Percentiles rank a stretch among this genome's conserved stretches.
Evolutionary conservation across 164 flowering plant genomes (phyloP).

Genomic region (Euptelea pleiosperma): DNA sequence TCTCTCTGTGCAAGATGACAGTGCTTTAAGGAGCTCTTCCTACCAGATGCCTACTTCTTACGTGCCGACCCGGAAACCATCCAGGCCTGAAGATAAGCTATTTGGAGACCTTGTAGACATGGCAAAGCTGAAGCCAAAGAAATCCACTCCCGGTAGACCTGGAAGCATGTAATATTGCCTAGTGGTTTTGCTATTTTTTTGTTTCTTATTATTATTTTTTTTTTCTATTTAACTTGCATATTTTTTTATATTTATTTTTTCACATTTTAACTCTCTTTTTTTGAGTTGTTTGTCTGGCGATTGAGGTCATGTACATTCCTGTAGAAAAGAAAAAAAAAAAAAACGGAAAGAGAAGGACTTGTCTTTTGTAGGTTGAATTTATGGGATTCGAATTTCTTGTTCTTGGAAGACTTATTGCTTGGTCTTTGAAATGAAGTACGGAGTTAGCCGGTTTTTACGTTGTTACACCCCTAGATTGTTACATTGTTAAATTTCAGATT

Average conservation of each 20-base stretch:
- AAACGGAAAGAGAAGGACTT: neutral
- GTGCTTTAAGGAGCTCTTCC: conserved; percentile 36
- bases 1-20: conserved; percentile 56
- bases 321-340: conserved; percentile 16
- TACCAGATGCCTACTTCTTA: conserved; percentile 38
- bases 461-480: too few species aligned
- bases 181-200: conserved; percentile 14
- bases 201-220: conserved; percentile 12
- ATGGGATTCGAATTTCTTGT: neutral
- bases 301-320: conserved; percentile 26
- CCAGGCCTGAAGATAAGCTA: conserved; percentile 85
- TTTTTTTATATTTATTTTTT: conserved; percentile 10
- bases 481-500: too few species aligned
- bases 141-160: conserved; percentile 46
- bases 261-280: conserved; percentile 7
- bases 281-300: conserved; percentile 8
- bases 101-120: conserved; percentile 94
- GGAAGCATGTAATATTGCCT: conserved; percentile 54
- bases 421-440: too few species aligned
- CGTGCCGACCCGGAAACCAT: conserved; percentile 51
- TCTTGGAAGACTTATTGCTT: neutral
- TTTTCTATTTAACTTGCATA: conserved; percentile 4
- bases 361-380: neutral
- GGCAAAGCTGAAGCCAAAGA: conserved; percentile 62
- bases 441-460: too few species aligned